phyloP scores from a whole-genome alignment of 768 basidiomycete genomes.

The Cyclocybe aegerita region DNA sequence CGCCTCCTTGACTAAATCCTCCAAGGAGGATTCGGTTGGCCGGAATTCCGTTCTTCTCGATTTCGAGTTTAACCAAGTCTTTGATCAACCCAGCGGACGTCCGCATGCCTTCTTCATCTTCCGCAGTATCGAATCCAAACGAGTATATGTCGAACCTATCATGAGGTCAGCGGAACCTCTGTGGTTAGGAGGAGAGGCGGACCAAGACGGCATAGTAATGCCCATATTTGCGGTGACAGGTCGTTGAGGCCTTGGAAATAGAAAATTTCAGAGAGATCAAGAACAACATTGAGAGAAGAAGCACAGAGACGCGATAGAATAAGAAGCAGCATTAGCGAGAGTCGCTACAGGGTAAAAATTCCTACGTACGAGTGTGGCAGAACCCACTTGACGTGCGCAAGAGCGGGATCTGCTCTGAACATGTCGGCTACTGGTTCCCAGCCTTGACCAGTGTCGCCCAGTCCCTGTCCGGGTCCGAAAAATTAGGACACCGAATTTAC shows the following conservation, averaged over 20 bases:
- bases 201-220: slow-evolving; percentile 79
- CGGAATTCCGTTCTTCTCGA: slow-evolving; percentile 62
- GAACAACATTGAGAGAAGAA: slow-evolving; percentile 2
- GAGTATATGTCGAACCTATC: slow-evolving; percentile 76
- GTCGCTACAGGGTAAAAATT: slow-evolving; percentile 1
- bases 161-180: slow-evolving; percentile 3
- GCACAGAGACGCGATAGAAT: slow-evolving; percentile 2
- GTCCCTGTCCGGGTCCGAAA: slow-evolving; percentile 45
- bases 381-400: slow-evolving; percentile 87
- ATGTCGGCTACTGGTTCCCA: slow-evolving; percentile 77
- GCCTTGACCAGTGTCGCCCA: slow-evolving; percentile 74
- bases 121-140: slow-evolving; percentile 57
- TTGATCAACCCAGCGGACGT: slow-evolving; percentile 60
- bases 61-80: slow-evolving; percentile 70
- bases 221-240: slow-evolving; percentile 77
- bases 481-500: slow-evolving; percentile 4
- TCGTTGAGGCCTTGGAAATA: slow-evolving; percentile 42
- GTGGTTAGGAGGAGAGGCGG: slow-evolving; percentile 11
- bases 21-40: slow-evolving; percentile 77
- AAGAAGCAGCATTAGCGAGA: background rate
- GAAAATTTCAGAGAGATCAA: slow-evolving; percentile 4
- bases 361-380: slow-evolving; percentile 75
- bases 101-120: slow-evolving; percentile 81
- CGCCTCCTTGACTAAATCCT: slow-evolving; percentile 87
- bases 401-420: slow-evolving; percentile 50